A percentile compares a stretch with the other conserved stretches of the same genome.
Conservation (phyloP, 305 asterid genomes). For the Rubia balearica region DNA sequence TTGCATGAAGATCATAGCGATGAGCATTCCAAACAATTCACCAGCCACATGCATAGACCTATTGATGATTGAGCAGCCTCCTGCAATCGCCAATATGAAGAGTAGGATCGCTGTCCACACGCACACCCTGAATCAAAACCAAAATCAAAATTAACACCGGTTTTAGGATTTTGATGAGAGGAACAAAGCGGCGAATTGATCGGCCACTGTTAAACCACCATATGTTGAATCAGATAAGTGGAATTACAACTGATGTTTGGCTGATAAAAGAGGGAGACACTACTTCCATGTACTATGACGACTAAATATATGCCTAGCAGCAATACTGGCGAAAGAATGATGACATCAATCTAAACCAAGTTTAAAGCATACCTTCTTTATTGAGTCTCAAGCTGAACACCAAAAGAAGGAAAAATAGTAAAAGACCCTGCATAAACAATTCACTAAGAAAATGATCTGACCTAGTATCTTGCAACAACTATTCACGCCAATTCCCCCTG, state of each 20-base stretch:
- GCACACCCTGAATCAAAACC: constrained; percentile 55
- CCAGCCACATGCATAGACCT: constrained; percentile 93
- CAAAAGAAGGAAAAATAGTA: too few relatives aligned
- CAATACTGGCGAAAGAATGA: too few relatives aligned
- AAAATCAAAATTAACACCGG: constrained; percentile 54
- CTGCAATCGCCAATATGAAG: constrained; percentile 62
- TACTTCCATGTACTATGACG: not conserved
- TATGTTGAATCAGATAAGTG: constrained; percentile 10
- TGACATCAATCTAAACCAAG: not conserved
- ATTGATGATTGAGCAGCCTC: constrained; percentile 94
- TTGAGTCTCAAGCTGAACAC: too few relatives aligned
- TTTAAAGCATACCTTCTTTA: too few relatives aligned
- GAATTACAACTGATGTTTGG: not conserved
- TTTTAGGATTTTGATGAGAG: constrained; percentile 59
- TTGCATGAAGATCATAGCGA: constrained; percentile 97
- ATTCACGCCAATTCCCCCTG: not conserved
- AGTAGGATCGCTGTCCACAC: constrained; percentile 89
- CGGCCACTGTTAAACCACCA: constrained; percentile 52
- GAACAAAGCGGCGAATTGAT: constrained; percentile 52
- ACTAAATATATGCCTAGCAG: too few relatives aligned
- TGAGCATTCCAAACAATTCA: constrained; percentile 83
- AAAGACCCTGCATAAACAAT: too few relatives aligned
- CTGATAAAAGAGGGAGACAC: not conserved
- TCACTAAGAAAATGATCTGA: not conserved
- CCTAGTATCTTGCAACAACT: not conserved